These are phyloP conservation scores for Telfairia occidentalis DNA, from an alignment of 331 rosid genomes.

Conservation along the genomic window DNA sequence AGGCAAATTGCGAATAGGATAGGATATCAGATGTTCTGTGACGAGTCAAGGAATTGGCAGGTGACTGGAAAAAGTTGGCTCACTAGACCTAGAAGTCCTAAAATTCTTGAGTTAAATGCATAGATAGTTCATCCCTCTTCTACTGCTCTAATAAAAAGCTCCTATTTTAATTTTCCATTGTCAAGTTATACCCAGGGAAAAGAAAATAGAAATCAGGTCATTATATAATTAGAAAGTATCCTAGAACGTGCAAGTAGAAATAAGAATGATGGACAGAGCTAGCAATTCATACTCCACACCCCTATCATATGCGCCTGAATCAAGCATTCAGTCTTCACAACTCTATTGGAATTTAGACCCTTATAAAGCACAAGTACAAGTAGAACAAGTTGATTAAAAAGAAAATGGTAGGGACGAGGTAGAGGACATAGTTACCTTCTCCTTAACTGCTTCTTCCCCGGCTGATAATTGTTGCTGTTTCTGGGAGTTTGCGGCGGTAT, in stretches of 20 bases:
- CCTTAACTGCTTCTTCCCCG: conserved; percentile 59
- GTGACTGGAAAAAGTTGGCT: neutral
- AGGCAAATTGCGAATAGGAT: neutral
- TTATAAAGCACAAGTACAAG: neutral
- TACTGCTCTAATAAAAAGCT: neutral
- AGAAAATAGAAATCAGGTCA: neutral
- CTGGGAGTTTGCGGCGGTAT: conserved; percentile 33
- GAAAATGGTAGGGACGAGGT: neutral
- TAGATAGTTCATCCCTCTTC: neutral
- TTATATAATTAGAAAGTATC: neutral
- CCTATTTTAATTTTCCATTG: neutral
- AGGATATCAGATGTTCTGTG: neutral
- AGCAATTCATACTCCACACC: neutral
- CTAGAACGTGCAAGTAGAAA: neutral
- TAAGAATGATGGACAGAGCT: neutral
- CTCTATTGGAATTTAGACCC: neutral
- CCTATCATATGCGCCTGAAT: neutral
- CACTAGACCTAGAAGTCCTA: neutral
- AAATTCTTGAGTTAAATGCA: neutral
- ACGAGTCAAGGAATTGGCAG: neutral
- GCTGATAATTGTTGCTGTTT: conserved; percentile 51
- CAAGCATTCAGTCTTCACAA: neutral
- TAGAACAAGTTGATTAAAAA: neutral
- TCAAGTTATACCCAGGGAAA: neutral
- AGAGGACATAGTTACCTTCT: conserved; percentile 46